Evolutionary conservation across 129 eudicot genomes (phyloP).

Genomic region (Chrysanthemum lavandulifolium): DNA sequence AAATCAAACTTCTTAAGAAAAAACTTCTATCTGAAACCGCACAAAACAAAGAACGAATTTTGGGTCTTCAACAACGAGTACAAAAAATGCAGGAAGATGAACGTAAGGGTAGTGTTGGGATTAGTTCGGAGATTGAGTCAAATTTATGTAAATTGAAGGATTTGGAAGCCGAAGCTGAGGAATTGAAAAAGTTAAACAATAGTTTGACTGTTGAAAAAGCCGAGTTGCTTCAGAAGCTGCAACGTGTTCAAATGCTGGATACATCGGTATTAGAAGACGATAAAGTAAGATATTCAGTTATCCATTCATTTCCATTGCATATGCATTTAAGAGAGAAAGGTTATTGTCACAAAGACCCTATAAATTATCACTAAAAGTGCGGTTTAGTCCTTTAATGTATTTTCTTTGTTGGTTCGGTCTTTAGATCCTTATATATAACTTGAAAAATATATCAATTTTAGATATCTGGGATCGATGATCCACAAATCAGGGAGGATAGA

Average conservation of each 20-base stretch:
- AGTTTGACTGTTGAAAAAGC: conserved; percentile 50
- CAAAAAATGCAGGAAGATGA: conserved; percentile 55
- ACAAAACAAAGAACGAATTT: conserved; percentile 54
- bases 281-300: conserved; percentile 41
- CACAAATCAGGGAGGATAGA: too few species aligned
- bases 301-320: neutral
- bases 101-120: conserved; percentile 22
- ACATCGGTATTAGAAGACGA: conserved; percentile 54
- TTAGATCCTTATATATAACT: too few species aligned
- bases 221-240: conserved; percentile 59
- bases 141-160: conserved; percentile 46
- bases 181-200: conserved; percentile 49
- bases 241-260: conserved; percentile 50
- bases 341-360: too few species aligned
- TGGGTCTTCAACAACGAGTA: conserved; percentile 61
- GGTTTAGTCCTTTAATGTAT: too few species aligned
- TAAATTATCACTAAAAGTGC: too few species aligned
- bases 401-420: too few species aligned
- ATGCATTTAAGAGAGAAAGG: too few species aligned
- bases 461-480: too few species aligned
- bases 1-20: conserved; percentile 57
- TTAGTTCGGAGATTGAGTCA: conserved; percentile 27
- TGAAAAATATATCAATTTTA: too few species aligned
- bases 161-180: conserved; percentile 53
- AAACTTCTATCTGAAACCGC: conserved; percentile 62